phyloP scores from a whole-genome alignment of 2,329 filamentous ascomycete species.

The Cercospora zeae-maydis region DNA sequence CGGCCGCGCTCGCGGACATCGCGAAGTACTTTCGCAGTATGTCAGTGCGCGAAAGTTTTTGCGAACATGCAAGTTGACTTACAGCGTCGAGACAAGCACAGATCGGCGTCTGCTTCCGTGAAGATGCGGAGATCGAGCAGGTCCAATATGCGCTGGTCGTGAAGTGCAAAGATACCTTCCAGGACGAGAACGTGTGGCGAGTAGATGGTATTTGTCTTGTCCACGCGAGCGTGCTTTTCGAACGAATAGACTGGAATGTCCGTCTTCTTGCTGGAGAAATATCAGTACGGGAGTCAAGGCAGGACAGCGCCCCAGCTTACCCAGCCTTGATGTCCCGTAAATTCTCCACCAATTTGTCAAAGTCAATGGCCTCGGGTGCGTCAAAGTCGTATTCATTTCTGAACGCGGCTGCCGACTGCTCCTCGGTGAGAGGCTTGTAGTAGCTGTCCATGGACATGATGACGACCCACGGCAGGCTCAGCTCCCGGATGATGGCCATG shows the following conservation, averaged over 20 bases:
- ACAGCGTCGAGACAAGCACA: conserved; percentile 87
- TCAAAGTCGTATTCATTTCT: conserved; percentile 95
- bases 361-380: conserved; percentile 89
- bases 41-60: conserved; percentile 42
- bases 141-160: conserved; percentile 79
- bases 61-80: conserved; percentile 54
- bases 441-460: conserved; percentile 99
- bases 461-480: conserved; percentile 96
- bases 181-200: conserved; percentile 93
- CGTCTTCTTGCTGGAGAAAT: conserved; percentile 63
- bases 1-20: conserved; percentile 86
- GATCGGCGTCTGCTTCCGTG: conserved; percentile 91
- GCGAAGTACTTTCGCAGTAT: conserved; percentile 60
- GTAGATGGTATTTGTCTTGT: conserved; percentile 82
- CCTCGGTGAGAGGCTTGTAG: conserved; percentile 82
- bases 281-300: background rate
- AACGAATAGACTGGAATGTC: conserved; percentile 97
- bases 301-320: conserved; percentile 53
- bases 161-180: conserved; percentile 92
- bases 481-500: conserved; percentile 79
- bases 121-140: conserved; percentile 96
- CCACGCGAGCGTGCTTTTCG: conserved; percentile 76
- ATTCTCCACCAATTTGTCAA: conserved; percentile 77
- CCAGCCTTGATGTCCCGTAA: conserved; percentile 84
- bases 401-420: conserved; percentile 77